phyloP scores from a whole-genome alignment of 2,329 filamentous ascomycete species.

The Lizonia empirigonia region DNA sequence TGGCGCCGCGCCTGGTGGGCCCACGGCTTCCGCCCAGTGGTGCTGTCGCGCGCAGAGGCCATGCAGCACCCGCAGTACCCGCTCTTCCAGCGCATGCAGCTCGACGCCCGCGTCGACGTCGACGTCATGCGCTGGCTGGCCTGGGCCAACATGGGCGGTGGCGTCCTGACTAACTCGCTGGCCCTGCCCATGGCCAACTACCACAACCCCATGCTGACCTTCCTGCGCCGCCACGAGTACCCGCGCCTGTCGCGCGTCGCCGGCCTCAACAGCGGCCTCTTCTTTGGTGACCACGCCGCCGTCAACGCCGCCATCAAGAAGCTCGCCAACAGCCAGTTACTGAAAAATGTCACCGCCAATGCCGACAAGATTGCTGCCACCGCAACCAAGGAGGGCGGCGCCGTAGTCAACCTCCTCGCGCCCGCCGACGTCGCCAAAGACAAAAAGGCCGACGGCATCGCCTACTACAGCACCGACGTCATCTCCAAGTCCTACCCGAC shows the following conservation, averaged over 20 bases:
- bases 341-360: constrained; percentile 64
- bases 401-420: constrained; percentile 62
- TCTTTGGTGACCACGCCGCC: constrained; percentile 68
- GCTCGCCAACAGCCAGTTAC: constrained; percentile 53
- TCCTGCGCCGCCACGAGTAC: constrained; percentile 77
- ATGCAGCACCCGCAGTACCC: constrained; percentile 81
- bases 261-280: constrained; percentile 71
- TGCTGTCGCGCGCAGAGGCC: constrained; percentile 79
- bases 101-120: constrained; percentile 50
- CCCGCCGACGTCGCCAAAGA: constrained; percentile 69
- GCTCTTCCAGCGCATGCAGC: constrained; percentile 62
- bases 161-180: constrained; percentile 78
- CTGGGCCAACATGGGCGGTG: constrained; percentile 89
- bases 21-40: constrained; percentile 84
- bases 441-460: constrained; percentile 68
- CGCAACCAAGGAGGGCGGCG: constrained; percentile 60
- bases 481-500: constrained; percentile 69
- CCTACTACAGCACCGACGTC: constrained; percentile 72
- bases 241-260: constrained; percentile 76
- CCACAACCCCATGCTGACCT: constrained; percentile 73
- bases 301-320: constrained; percentile 52
- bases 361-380: constrained; percentile 63
- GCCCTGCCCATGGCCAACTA: constrained; percentile 81
- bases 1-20: constrained; percentile 98
- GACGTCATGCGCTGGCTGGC: constrained; percentile 86